phyloP scores from a whole-genome alignment of 2,329 filamentous ascomycete genomes.

The Aureobasidium leucospermi region DNA sequence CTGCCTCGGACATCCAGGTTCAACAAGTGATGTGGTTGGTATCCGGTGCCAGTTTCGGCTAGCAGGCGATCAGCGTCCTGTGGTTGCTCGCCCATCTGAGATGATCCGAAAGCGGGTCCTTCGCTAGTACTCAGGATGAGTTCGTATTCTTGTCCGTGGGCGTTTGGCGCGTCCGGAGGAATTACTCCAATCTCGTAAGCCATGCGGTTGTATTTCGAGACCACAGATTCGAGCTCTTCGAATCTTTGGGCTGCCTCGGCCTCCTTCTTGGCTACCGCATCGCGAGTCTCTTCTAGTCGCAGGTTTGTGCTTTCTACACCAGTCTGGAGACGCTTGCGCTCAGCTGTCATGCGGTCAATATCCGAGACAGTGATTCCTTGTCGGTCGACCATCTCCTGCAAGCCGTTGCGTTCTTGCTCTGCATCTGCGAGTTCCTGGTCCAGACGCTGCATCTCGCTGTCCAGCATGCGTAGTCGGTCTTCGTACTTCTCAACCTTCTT shows the following conservation, averaged over 20 bases:
- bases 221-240: conserved; percentile 83
- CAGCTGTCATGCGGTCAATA: conserved; percentile 97
- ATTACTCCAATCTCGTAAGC: conserved; percentile 93
- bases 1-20: conserved; percentile 81
- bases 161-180: conserved; percentile 74
- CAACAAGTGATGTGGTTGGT: conserved; percentile 81
- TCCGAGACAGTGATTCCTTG: conserved; percentile 96
- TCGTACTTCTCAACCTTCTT: conserved; percentile 86
- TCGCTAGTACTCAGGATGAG: conserved; percentile 75
- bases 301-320: conserved; percentile 69
- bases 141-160: conserved; percentile 79
- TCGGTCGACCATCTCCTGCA: conserved; percentile 83
- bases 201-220: conserved; percentile 87
- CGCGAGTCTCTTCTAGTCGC: conserved; percentile 78
- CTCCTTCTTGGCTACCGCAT: conserved; percentile 76
- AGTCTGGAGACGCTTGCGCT: conserved; percentile 87
- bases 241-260: conserved; percentile 76
- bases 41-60: conserved; percentile 73
- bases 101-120: conserved; percentile 60
- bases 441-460: conserved; percentile 77
- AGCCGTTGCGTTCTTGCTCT: conserved; percentile 69
- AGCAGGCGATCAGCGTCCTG: conserved; percentile 67
- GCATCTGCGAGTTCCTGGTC: conserved; percentile 67
- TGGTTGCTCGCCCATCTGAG: conserved; percentile 35
- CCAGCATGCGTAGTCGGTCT: conserved; percentile 69